These are phyloP conservation scores for Ceratocystiopsis minuta DNA, from an alignment of 2,329 filamentous ascomycete genomes.

Conservation along the genomic window DNA sequence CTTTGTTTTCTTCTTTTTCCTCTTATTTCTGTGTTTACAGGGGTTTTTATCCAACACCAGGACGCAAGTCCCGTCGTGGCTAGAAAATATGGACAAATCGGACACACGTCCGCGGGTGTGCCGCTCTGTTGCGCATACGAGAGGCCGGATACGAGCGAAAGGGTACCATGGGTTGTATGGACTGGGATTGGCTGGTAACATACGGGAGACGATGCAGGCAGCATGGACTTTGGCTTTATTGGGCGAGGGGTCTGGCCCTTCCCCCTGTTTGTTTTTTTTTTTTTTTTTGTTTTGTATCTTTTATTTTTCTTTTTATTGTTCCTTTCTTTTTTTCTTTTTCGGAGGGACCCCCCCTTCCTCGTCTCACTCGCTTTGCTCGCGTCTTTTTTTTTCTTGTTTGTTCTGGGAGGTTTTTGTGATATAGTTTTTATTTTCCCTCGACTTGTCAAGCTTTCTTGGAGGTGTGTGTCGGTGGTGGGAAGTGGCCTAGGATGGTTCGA, in stretches of 20 bases:
- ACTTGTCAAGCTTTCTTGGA: too few relatives aligned
- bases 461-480: too few relatives aligned
- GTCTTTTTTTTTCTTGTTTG: background rate
- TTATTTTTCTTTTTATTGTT: too few relatives aligned
- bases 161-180: too few relatives aligned
- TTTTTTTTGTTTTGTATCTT: background rate
- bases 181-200: too few relatives aligned
- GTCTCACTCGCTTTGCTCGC: too few relatives aligned
- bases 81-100: slow-evolving; percentile 1
- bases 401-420: background rate
- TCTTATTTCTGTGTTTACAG: background rate
- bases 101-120: background rate
- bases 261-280: background rate
- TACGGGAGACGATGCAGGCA: too few relatives aligned
- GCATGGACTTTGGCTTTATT: too few relatives aligned
- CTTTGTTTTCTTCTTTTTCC: background rate
- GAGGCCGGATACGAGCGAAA: too few relatives aligned
- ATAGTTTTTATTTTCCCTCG: background rate
- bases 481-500: too few relatives aligned
- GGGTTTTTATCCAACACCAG: background rate
- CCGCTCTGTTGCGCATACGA: too few relatives aligned
- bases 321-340: background rate
- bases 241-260: background rate
- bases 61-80: slow-evolving; percentile 3
- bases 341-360: too few relatives aligned